phyloP scores from a whole-genome alignment of 306 rosid species.

The Lathyrus tuberosus region DNA sequence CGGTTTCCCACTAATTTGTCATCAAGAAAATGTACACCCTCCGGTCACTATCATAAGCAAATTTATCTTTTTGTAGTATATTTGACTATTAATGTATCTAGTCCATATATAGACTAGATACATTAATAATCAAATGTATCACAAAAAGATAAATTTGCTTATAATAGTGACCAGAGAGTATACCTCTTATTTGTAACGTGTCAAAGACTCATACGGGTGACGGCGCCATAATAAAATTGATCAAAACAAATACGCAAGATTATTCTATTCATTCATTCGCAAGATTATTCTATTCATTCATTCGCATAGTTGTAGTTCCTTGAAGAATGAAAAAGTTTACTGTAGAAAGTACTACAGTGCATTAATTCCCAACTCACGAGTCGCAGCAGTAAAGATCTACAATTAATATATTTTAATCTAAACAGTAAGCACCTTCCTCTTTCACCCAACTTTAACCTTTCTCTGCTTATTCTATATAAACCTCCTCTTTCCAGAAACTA shows the following conservation, averaged over 20 bases:
- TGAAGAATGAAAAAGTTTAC: constrained; percentile 18
- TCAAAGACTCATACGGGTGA: constrained; percentile 43
- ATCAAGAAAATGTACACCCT: too few relatives aligned
- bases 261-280: not conserved
- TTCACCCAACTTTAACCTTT: constrained; percentile 12
- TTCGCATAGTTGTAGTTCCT: not conserved
- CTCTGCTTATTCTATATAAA: constrained; percentile 8
- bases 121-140: too few relatives aligned
- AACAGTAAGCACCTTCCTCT: not conserved
- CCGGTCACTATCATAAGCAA: too few relatives aligned
- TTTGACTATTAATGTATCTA: too few relatives aligned
- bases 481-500: not conserved
- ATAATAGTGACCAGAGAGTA: too few relatives aligned
- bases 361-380: constrained; percentile 27
- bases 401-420: constrained; percentile 31
- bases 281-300: not conserved
- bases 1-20: too few relatives aligned
- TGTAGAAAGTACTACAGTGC: constrained; percentile 35
- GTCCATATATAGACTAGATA: too few relatives aligned
- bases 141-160: too few relatives aligned
- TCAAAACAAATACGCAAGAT: constrained; percentile 5
- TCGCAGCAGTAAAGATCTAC: constrained; percentile 30
- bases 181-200: constrained; percentile 40
- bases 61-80: too few relatives aligned
- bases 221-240: constrained; percentile 44